Evolutionary conservation across 768 basidiomycete species (phyloP).

Genomic region (Russula lepida): DNA sequence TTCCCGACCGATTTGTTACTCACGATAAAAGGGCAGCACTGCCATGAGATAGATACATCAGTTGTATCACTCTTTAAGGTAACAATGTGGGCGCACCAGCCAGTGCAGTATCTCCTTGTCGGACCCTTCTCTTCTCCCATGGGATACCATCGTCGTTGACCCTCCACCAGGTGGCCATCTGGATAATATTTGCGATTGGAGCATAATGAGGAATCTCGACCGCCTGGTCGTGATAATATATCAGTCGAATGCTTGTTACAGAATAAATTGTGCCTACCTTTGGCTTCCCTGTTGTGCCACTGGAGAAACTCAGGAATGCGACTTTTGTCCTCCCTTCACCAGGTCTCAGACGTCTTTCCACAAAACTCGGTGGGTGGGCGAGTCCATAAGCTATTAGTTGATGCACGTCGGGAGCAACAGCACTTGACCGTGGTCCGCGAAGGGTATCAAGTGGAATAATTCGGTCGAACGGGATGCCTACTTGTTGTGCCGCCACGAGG

Average conservation of each 20-base stretch:
- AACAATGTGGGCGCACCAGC: slow-evolving; percentile 36
- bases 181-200: slow-evolving; percentile 45
- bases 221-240: slow-evolving; percentile 33
- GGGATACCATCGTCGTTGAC: slow-evolving; percentile 29
- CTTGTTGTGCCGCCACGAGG: slow-evolving; percentile 26
- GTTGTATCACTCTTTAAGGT: neutral
- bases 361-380: slow-evolving; percentile 32
- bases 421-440: neutral
- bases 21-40: slow-evolving; percentile 28
- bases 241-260: slow-evolving; percentile 30
- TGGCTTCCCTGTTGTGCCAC: slow-evolving; percentile 60
- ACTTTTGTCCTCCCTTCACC: slow-evolving; percentile 56
- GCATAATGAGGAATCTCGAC: slow-evolving; percentile 56
- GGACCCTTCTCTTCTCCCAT: slow-evolving; percentile 34
- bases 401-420: slow-evolving; percentile 31
- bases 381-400: slow-evolving; percentile 40
- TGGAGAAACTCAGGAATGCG: slow-evolving; percentile 66
- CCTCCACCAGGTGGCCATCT: slow-evolving; percentile 20
- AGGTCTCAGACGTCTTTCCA: slow-evolving; percentile 38
- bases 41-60: neutral
- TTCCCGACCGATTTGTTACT: slow-evolving; percentile 1
- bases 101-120: slow-evolving; percentile 48
- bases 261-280: slow-evolving; percentile 20
- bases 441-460: slow-evolving; percentile 25
- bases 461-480: slow-evolving; percentile 27